Base-by-base conservation (phyloP, 225 moss, liverwort and hornwort species). In the Anthoceros angustus region DNA sequence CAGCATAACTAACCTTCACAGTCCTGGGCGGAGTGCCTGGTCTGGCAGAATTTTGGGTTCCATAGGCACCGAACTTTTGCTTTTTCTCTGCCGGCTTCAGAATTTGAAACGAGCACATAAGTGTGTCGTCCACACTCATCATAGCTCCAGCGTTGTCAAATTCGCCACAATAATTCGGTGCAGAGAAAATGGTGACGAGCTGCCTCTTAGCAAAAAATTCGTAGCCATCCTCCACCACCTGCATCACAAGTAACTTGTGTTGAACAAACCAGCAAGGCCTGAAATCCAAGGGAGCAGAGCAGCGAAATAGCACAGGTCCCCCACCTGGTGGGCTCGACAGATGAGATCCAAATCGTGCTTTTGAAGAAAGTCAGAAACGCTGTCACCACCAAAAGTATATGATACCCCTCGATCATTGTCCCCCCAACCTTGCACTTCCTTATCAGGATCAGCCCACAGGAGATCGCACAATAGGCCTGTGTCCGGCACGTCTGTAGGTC, bases 61-160 rank as follows among this genome's bases (percentile, higher is more conserved):
- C 85, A 70, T 90, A 94, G 9, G 76, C 16, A 64, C 15, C 68
- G 68, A 82, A 86, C 74, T 94, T 90, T 48, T 74, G 88, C 61
- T 94, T 94, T 76, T 90, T 94, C 78, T 94, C 94, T 23, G 94
- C 94, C 70, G 90, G 94, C 82, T 90, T 94, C 60, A 94, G 78
- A 73, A 94, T 94, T 86, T 94, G 94, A 79, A 94, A 94, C 9
- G 94, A 94, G 80, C 94, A 94, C 94, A 94, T 94, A 12, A 94
- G 88, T 9, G 94, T 94, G 70, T 94, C 94, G 64, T 94, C 94
- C 71, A 94, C 94, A 74, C 94, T 94, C 94, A 94, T 94, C 94
- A 94, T 94, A 49, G 94, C 94, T 72, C 94, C 94, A 61, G 94
- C 94, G 76, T 94, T 94, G 65, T 94, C 94, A 66, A 94, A 94